A percentile compares a stretch with the other conserved stretches of the same genome.
Conservation (phyloP, 768 basidiomycete genomes). For the Neoboletus brunneissimus region DNA sequence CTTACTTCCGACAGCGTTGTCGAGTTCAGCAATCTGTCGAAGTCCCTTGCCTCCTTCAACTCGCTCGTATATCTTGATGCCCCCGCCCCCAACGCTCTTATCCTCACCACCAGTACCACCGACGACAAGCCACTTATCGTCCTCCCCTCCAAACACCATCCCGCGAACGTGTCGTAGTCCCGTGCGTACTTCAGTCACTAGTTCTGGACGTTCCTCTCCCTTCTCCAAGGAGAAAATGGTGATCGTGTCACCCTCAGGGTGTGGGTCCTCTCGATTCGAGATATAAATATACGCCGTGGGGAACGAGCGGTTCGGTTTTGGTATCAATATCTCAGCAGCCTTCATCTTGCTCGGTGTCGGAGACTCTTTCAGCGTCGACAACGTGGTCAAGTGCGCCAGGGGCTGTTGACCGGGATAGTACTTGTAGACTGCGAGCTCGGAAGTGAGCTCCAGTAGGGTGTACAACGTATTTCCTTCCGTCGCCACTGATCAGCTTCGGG, state of each 20-base stretch:
- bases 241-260: slow-evolving; percentile 67
- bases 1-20: slow-evolving; percentile 35
- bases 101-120: slow-evolving; percentile 52
- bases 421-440: slow-evolving; percentile 52
- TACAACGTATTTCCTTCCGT: slow-evolving; percentile 58
- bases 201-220: slow-evolving; percentile 41
- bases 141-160: slow-evolving; percentile 61
- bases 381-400: slow-evolving; percentile 38
- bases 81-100: slow-evolving; percentile 60
- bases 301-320: slow-evolving; percentile 49
- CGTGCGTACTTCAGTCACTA: slow-evolving; percentile 62
- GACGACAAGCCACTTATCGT: slow-evolving; percentile 59
- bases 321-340: slow-evolving; percentile 69
- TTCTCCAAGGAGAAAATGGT: slow-evolving; percentile 60
- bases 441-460: slow-evolving; percentile 65
- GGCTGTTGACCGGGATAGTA: slow-evolving; percentile 43
- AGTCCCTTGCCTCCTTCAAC: slow-evolving; percentile 56
- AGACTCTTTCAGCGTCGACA: slow-evolving; percentile 48
- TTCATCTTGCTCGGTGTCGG: slow-evolving; percentile 50
- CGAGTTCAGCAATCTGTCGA: slow-evolving; percentile 48
- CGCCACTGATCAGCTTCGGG: neutral
- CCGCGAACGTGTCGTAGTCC: slow-evolving; percentile 70
- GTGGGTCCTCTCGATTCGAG: slow-evolving; percentile 74
- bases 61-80: slow-evolving; percentile 70
- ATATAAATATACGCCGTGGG: slow-evolving; percentile 62